phyloP scores from a whole-genome alignment of 805 yeast species.

The Millerago galiae region DNA sequence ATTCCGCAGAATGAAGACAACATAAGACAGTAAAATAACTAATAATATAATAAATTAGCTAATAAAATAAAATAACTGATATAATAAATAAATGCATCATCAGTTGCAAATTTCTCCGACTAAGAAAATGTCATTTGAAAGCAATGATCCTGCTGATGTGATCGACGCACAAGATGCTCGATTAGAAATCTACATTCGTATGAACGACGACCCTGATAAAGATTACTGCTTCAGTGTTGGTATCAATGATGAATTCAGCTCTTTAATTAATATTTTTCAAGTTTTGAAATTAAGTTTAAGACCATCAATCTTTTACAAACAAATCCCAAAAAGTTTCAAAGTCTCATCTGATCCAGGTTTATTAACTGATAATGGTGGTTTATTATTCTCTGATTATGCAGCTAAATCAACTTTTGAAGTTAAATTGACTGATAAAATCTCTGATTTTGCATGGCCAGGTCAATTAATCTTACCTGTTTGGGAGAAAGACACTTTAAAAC shows the following conservation, averaged over 20 bases:
- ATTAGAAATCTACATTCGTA: slow-evolving; percentile 46
- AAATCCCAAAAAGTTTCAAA: slow-evolving; percentile 57
- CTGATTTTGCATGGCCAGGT: slow-evolving; percentile 80
- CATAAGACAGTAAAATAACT: too few species aligned
- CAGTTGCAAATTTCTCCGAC: background rate
- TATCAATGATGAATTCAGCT: slow-evolving; percentile 49
- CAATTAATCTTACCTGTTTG: slow-evolving; percentile 78
- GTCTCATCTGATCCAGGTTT: slow-evolving; percentile 69
- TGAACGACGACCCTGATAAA: slow-evolving; percentile 78
- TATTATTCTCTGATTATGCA: slow-evolving; percentile 62
- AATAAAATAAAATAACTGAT: too few species aligned
- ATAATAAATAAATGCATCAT: too few species aligned
- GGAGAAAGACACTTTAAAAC: slow-evolving; percentile 40
- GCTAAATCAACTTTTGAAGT: slow-evolving; percentile 39
- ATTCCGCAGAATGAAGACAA: too few species aligned
- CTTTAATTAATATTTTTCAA: slow-evolving; percentile 55
- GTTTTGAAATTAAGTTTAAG: slow-evolving; percentile 68
- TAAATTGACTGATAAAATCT: slow-evolving; percentile 40
- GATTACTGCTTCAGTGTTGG: slow-evolving; percentile 86
- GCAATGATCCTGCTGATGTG: slow-evolving; percentile 14
- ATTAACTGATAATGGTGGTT: slow-evolving; percentile 75
- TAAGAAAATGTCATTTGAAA: slow-evolving; percentile 2
- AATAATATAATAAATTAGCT: too few species aligned
- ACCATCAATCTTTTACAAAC: slow-evolving; percentile 70
- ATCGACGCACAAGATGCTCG: slow-evolving; percentile 21